phyloP scores from a whole-genome alignment of 495 filamentous ascomycete genomes.

The Hyaloscypha variabilis region DNA sequence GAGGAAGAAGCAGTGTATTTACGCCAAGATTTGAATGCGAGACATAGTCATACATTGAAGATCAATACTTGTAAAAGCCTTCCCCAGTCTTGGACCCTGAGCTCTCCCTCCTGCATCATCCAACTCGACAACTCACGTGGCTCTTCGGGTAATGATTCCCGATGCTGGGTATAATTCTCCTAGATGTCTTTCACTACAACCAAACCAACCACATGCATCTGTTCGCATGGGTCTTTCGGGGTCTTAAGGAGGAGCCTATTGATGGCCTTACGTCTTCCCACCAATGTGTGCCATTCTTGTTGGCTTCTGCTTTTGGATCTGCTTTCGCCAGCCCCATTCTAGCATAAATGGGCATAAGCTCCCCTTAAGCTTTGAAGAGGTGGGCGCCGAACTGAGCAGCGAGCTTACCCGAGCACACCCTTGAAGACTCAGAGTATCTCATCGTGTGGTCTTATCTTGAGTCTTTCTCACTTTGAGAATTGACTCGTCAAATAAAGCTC shows the following conservation, averaged over 20 bases:
- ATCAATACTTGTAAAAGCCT: slow-evolving; percentile 41
- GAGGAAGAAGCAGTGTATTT: background rate
- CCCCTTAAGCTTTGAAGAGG: too few relatives aligned
- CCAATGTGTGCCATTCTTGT: slow-evolving; percentile 61
- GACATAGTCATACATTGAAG: too few relatives aligned
- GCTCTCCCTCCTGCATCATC: slow-evolving; percentile 33
- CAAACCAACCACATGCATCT: slow-evolving; percentile 45
- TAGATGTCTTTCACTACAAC: slow-evolving; percentile 45
- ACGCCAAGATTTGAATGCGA: background rate
- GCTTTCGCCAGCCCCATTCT: slow-evolving; percentile 50
- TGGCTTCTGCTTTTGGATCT: slow-evolving; percentile 54
- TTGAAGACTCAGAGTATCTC: too few relatives aligned
- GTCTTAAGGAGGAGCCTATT: slow-evolving; percentile 34
- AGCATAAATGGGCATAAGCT: too few relatives aligned
- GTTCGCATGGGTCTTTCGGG: slow-evolving; percentile 41
- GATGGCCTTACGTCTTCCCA: slow-evolving; percentile 66
- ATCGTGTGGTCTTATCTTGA: too few relatives aligned
- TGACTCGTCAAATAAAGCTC: too few relatives aligned
- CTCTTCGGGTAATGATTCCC: slow-evolving; percentile 30
- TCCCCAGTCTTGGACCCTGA: slow-evolving; percentile 38
- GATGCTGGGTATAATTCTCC: slow-evolving; percentile 39
- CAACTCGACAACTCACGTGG: slow-evolving; percentile 30
- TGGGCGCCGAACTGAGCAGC: too few relatives aligned
- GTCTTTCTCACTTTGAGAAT: too few relatives aligned
- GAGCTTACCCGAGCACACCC: too few relatives aligned